A percentile compares a stretch with the other conserved stretches of the same genome.
phyloP scores from a whole-genome alignment of 2,329 filamentous ascomycete species.

The Ophiostoma piceae region DNA sequence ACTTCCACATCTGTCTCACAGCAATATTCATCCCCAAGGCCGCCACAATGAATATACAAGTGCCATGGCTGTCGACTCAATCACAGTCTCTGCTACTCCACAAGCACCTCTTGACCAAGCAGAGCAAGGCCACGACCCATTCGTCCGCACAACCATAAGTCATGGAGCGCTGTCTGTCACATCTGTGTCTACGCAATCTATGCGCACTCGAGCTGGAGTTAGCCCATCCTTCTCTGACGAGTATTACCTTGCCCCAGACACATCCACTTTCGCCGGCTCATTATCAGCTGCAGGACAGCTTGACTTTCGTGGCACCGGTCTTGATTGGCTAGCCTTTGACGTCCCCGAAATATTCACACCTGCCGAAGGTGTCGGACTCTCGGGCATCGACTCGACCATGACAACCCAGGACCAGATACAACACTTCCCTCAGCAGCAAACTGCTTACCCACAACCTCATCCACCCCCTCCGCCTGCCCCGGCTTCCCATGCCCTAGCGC shows the following conservation, averaged over 20 bases:
- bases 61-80: not conserved
- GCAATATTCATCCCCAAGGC: not conserved
- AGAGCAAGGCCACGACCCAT: not conserved
- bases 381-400: not conserved
- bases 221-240: conserved; percentile 23
- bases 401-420: not conserved
- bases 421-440: not conserved
- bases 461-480: not conserved
- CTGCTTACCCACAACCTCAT: not conserved
- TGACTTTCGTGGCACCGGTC: conserved; percentile 23
- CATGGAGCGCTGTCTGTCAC: not conserved
- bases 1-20: not conserved
- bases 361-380: not conserved
- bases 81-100: not conserved
- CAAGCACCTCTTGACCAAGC: not conserved
- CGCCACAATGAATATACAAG: not conserved
- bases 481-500: not conserved
- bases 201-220: not conserved
- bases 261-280: conserved; percentile 19
- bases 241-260: conserved; percentile 18
- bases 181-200: not conserved
- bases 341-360: conserved; percentile 18
- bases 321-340: conserved; percentile 27
- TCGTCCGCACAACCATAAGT: not conserved
- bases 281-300: conserved; percentile 23